These are phyloP conservation scores for Phytophthora litchii DNA, from an alignment of 352 stramenopile genomes.

Conservation along the genomic window DNA sequence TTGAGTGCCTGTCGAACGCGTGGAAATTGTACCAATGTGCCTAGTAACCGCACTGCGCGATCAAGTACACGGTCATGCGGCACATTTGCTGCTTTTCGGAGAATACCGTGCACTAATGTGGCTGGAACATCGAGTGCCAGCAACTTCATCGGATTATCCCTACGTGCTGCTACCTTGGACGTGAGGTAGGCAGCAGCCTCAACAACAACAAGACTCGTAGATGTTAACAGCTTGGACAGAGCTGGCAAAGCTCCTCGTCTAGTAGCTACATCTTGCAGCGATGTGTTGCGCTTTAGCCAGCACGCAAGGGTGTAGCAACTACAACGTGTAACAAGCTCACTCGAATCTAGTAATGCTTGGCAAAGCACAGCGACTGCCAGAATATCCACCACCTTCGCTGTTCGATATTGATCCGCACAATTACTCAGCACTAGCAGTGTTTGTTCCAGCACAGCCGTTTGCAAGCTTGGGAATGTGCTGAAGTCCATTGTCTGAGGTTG, in stretches of 20 bases:
- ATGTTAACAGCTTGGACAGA: slow-evolving; percentile 68
- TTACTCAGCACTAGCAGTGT: slow-evolving; percentile 73
- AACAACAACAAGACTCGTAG: slow-evolving; percentile 58
- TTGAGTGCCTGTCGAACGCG: slow-evolving; percentile 64
- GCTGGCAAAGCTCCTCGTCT: slow-evolving; percentile 46
- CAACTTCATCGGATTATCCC: slow-evolving; percentile 73
- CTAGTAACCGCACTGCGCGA: slow-evolving; percentile 61
- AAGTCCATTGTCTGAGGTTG: slow-evolving; percentile 49
- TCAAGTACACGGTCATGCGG: slow-evolving; percentile 62
- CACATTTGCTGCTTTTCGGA: slow-evolving; percentile 45
- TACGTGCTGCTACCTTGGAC: slow-evolving; percentile 64
- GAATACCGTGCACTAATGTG: slow-evolving; percentile 56
- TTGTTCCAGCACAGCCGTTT: slow-evolving; percentile 71
- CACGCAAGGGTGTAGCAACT: slow-evolving; percentile 67
- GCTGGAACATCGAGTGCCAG: slow-evolving; percentile 62
- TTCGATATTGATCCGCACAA: slow-evolving; percentile 58
- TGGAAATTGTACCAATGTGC: slow-evolving; percentile 61
- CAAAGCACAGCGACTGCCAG: slow-evolving; percentile 67
- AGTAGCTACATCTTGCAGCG: slow-evolving; percentile 57
- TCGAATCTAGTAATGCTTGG: slow-evolving; percentile 60
- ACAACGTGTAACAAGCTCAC: slow-evolving; percentile 73
- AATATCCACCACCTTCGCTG: slow-evolving; percentile 40
- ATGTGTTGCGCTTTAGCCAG: slow-evolving; percentile 62
- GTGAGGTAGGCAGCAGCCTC: slow-evolving; percentile 68
- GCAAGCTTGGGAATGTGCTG: slow-evolving; percentile 57